A percentile compares a stretch with the other conserved stretches of the same genome.
These are phyloP conservation scores for Fusarium sp. DNA, from an alignment of 2,329 filamentous ascomycete genomes.

Conservation along the genomic window DNA sequence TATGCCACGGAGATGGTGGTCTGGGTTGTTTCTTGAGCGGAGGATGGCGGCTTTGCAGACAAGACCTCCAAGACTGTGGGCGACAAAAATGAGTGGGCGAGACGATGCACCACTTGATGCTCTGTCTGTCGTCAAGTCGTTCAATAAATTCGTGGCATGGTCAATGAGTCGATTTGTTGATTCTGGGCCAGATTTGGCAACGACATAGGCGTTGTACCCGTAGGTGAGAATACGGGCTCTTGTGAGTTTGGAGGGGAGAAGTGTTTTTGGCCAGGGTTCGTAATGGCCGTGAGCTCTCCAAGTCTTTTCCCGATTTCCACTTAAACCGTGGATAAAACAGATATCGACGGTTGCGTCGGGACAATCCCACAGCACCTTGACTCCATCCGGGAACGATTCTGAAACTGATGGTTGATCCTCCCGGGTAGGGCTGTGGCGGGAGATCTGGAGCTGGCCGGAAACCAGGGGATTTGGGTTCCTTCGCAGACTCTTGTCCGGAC, in stretches of 20 bases:
- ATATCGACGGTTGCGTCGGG: slow-evolving; percentile 33
- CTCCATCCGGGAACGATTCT: slow-evolving; percentile 18
- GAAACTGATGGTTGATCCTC: not conserved
- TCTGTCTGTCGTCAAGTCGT: slow-evolving; percentile 41
- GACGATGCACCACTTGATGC: slow-evolving; percentile 19
- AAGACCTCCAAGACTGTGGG: slow-evolving; percentile 53
- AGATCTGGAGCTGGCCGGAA: not conserved
- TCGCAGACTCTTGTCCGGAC: not conserved
- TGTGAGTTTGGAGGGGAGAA: slow-evolving; percentile 45
- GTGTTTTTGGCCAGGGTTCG: slow-evolving; percentile 48
- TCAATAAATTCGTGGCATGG: slow-evolving; percentile 46
- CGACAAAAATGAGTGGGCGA: slow-evolving; percentile 48
- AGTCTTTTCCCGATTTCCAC: slow-evolving; percentile 50
- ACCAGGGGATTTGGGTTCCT: not conserved
- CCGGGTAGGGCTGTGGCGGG: not conserved
- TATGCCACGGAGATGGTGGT: slow-evolving; percentile 43
- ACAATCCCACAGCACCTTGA: slow-evolving; percentile 17
- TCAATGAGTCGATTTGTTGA: slow-evolving; percentile 41
- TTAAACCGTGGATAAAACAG: slow-evolving; percentile 55
- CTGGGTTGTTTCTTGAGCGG: slow-evolving; percentile 44
- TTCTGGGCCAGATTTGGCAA: slow-evolving; percentile 32
- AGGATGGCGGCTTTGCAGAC: slow-evolving; percentile 52
- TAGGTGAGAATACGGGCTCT: slow-evolving; percentile 51
- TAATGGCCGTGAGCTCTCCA: slow-evolving; percentile 48
- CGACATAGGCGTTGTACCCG: slow-evolving; percentile 52